Conservation (phyloP, 2,329 filamentous ascomycete genomes). For the Anthostomella pinea region DNA sequence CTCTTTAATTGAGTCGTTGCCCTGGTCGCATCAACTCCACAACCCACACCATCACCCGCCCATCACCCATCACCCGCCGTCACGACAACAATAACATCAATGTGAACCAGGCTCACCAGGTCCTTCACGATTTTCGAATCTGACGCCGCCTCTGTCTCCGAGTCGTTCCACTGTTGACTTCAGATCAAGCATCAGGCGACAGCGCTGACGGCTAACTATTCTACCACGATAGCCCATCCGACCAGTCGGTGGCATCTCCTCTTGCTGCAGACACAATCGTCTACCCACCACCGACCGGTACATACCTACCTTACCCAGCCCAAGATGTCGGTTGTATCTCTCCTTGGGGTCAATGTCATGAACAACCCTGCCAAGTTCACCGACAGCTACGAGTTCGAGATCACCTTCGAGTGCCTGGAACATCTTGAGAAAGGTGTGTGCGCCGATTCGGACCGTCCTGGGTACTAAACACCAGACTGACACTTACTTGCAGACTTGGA, state of each 20-base stretch:
- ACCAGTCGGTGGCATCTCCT: no score
- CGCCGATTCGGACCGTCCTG: background rate
- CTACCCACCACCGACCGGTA: conserved; percentile 9
- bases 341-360: conserved; percentile 90
- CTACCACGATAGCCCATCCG: conserved; percentile 15
- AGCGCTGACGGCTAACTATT: no score
- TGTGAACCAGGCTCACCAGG: no score
- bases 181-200: no score
- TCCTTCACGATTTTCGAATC: no score
- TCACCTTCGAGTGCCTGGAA: conserved; percentile 97
- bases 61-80: no score
- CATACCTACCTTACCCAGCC: conserved; percentile 6
- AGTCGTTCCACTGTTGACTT: no score
- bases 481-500: conserved; percentile 71
- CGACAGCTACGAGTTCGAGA: conserved; percentile 94
- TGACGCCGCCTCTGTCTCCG: no score
- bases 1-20: conserved; percentile 1
- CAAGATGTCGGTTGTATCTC: conserved; percentile 91
- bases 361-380: conserved; percentile 97
- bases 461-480: conserved; percentile 7
- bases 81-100: no score
- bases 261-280: conserved; percentile 4
- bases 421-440: conserved; percentile 80
- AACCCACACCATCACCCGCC: background rate
- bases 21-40: no score